Percentiles rank a stretch among this genome's conserved stretches.
Conservation (phyloP, 805 yeast species). For the Wickerhamiella azyma region DNA sequence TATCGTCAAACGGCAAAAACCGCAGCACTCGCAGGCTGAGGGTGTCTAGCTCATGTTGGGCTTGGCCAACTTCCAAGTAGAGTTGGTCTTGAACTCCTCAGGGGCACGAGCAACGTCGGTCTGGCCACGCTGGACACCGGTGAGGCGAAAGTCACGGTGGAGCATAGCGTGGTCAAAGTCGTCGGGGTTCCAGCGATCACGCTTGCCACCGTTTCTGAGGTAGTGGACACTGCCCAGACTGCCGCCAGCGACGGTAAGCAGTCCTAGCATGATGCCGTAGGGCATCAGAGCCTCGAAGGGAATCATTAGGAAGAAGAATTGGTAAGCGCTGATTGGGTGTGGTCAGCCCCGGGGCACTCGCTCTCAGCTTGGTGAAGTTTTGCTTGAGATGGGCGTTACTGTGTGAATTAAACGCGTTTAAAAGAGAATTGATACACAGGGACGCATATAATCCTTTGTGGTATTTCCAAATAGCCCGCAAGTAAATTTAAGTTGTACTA, state of each 20-base stretch:
- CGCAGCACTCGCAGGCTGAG: neutral
- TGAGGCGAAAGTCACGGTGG: conserved; percentile 62
- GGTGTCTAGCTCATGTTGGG: conserved; percentile 11
- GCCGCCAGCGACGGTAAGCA: conserved; percentile 42
- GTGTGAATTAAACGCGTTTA: no score
- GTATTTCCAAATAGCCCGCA: neutral
- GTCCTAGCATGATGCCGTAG: conserved; percentile 41
- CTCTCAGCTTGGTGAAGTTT: neutral
- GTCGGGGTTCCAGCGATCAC: conserved; percentile 40
- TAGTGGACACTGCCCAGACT: conserved; percentile 32
- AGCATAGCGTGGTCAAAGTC: conserved; percentile 41
- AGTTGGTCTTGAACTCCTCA: conserved; percentile 61
- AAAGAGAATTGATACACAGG: no score
- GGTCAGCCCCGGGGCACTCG: neutral
- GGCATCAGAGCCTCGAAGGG: conserved; percentile 60
- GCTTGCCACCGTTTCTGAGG: conserved; percentile 36
- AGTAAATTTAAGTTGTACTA: neutral
- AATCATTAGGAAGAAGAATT: conserved; percentile 31
- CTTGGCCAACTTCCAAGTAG: conserved; percentile 29
- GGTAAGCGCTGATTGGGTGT: conserved; percentile 7
- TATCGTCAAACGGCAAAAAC: neutral
- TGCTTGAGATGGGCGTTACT: neutral
- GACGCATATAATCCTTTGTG: no score
- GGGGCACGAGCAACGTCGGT: conserved; percentile 55
- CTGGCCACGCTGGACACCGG: conserved; percentile 64